Conservation (phyloP, 345 rosid species). For the thale cress (Arabidopsis thaliana) region DNA sequence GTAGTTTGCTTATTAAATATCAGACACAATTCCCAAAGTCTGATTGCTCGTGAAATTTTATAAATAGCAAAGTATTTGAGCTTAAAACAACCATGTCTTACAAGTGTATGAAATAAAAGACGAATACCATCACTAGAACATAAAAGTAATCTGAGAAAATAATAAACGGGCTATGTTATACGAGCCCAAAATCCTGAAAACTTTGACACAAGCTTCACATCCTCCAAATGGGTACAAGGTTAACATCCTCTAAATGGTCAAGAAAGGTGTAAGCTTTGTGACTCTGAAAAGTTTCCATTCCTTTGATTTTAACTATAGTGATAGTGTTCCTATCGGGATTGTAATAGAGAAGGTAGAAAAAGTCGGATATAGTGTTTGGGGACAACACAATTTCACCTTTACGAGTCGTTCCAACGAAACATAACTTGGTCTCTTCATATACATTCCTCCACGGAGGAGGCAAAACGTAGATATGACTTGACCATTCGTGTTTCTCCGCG, state of each 20-base stretch:
- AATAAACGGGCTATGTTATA: background rate
- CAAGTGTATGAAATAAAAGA: background rate
- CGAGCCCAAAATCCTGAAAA: background rate
- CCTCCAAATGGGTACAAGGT: slow-evolving; percentile 22
- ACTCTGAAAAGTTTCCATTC: background rate
- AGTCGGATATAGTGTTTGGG: background rate
- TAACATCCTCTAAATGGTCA: slow-evolving; percentile 27
- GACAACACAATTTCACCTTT: slow-evolving; percentile 30
- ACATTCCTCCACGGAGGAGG: background rate
- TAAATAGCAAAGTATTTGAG: background rate
- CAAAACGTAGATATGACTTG: background rate
- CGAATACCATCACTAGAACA: background rate
- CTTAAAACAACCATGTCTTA: background rate
- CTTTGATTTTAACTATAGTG: background rate
- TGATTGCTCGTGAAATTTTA: background rate
- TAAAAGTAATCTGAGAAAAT: background rate
- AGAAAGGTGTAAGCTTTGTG: background rate
- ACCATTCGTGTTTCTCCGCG: slow-evolving; percentile 14
- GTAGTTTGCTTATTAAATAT: no score
- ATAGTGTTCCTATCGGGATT: background rate
- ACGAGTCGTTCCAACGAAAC: slow-evolving; percentile 3
- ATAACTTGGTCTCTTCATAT: background rate
- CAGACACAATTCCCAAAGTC: background rate
- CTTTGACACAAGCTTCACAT: slow-evolving; percentile 9
- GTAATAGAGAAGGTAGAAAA: slow-evolving; percentile 16